phyloP scores from a whole-genome alignment of 495 filamentous ascomycete species.

The Aspergillus panamensis region DNA sequence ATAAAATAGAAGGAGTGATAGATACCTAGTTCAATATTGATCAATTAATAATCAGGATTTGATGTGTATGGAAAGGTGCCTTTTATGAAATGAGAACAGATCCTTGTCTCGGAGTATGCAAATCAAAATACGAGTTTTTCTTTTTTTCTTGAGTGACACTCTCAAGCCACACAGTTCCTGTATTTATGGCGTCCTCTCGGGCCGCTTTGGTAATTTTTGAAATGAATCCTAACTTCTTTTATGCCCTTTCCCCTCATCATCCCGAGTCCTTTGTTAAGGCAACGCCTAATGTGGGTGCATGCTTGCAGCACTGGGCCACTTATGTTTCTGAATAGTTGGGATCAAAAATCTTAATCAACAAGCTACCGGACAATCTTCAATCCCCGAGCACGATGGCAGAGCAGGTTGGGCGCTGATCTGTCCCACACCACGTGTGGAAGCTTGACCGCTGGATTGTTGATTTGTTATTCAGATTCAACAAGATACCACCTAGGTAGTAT shows the following conservation, averaged over 20 bases:
- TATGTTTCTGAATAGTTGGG: not conserved
- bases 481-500: no score
- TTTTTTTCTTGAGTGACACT: not conserved
- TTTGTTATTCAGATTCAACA: slow-evolving; percentile 9
- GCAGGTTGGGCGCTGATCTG: slow-evolving; percentile 24
- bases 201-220: not conserved
- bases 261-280: not conserved
- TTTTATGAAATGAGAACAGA: not conserved
- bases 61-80: not conserved
- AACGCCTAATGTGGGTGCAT: not conserved
- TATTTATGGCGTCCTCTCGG: not conserved
- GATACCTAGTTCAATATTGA: not conserved
- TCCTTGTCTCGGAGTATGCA: not conserved
- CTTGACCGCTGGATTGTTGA: slow-evolving; percentile 29
- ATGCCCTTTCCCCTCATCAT: not conserved
- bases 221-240: not conserved
- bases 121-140: not conserved
- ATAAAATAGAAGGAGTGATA: no score
- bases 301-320: not conserved
- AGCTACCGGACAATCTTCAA: not conserved
- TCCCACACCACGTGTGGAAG: slow-evolving; percentile 34
- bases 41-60: not conserved
- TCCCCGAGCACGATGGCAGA: slow-evolving; percentile 14
- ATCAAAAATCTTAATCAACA: slow-evolving; percentile 7
- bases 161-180: not conserved